phyloP scores from a whole-genome alignment of 352 stramenopile genomes.

The Plasmopara viticola region DNA sequence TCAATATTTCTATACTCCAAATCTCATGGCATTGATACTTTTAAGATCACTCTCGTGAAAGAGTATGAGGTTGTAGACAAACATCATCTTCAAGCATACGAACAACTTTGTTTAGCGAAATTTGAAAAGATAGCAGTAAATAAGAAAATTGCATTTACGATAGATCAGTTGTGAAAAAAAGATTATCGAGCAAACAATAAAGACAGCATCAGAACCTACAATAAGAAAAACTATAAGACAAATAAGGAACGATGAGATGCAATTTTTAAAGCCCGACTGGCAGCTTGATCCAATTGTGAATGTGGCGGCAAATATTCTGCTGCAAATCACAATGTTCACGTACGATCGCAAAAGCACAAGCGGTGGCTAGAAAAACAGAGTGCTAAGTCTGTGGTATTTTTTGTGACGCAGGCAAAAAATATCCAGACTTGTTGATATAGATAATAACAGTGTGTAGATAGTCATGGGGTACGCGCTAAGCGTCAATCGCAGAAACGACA shows the following conservation, averaged over 20 bases:
- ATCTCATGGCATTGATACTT: constrained; percentile 1
- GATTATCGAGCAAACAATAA: constrained; percentile 1
- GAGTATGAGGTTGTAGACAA: constrained; percentile 1
- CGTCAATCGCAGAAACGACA: constrained; percentile 1
- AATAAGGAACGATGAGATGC: constrained; percentile 1
- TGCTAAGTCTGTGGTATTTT: constrained; percentile 2
- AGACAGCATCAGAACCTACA: constrained; percentile 1
- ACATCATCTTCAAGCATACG: constrained; percentile 1
- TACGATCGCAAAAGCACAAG: constrained; percentile 1
- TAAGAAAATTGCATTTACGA: constrained; percentile 1
- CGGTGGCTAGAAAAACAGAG: not conserved
- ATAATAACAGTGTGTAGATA: constrained; percentile 5
- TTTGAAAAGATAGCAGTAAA: constrained; percentile 1
- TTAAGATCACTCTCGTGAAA: too few species aligned
- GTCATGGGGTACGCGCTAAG: constrained; percentile 2
- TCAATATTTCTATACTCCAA: constrained; percentile 1
- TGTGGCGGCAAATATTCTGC: constrained; percentile 1
- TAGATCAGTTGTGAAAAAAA: constrained; percentile 1
- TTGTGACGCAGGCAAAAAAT: constrained; percentile 1
- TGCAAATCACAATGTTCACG: constrained; percentile 4
- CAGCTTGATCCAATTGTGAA: constrained; percentile 2
- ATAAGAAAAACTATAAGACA: constrained; percentile 2
- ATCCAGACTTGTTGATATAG: constrained; percentile 1
- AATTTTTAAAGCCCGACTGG: not conserved
- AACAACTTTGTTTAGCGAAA: not conserved